Percentiles rank a stretch among this genome's conserved stretches.
Conservation (phyloP, 208 protist genomes). For the Crithidia thermophila region DNA sequence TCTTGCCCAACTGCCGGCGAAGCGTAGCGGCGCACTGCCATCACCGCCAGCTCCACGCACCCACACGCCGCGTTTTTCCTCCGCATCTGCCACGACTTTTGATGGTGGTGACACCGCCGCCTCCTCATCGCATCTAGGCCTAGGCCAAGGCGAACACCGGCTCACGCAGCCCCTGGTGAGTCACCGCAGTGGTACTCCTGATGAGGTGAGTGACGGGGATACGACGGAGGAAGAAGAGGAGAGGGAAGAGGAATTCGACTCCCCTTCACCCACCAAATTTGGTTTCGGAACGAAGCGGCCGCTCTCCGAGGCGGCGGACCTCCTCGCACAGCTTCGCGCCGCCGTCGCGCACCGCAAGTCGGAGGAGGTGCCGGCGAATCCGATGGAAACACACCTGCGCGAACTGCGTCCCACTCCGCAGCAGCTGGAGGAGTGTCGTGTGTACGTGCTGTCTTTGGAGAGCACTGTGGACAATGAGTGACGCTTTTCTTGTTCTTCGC, state of each 20-base stretch:
- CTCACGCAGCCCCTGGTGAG: too few relatives aligned
- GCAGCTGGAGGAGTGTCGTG: slow-evolving; percentile 4
- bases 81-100: too few relatives aligned
- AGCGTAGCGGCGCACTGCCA: too few relatives aligned
- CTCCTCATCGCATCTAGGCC: too few relatives aligned
- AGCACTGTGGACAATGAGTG: not conserved
- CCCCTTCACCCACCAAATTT: not conserved
- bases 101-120: too few relatives aligned
- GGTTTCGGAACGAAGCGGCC: not conserved
- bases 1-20: too few relatives aligned
- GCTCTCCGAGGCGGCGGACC: slow-evolving; percentile 6
- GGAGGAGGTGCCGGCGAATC: not conserved
- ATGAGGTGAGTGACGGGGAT: too few relatives aligned
- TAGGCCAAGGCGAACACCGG: too few relatives aligned
- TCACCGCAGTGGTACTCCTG: too few relatives aligned
- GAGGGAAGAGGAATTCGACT: slow-evolving; percentile 1
- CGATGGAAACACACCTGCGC: not conserved
- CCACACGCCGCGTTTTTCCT: too few relatives aligned
- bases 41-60: too few relatives aligned
- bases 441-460: slow-evolving; percentile 7
- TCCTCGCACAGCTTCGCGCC: not conserved
- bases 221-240: slow-evolving; percentile 6
- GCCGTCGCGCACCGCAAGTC: not conserved
- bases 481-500: too few relatives aligned
- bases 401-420: not conserved